Base-by-base conservation (phyloP, 2,329 filamentous ascomycete species). In the Decorospora gaudefroyi region DNA sequence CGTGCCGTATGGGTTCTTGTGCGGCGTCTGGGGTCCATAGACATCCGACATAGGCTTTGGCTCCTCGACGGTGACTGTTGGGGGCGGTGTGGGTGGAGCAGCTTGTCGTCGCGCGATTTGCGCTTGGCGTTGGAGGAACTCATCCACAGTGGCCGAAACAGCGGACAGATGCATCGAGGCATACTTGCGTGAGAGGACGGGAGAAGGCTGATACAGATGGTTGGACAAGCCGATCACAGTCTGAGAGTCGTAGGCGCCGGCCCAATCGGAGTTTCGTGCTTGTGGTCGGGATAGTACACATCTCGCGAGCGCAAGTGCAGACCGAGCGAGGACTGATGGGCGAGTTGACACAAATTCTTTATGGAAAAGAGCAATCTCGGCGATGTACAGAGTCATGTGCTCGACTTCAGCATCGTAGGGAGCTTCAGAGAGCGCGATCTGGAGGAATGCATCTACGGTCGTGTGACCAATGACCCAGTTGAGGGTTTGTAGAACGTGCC, bases 381-480 rank as follows among this genome's bases (percentile, higher is more conserved):
- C 86, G 51, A 99, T 87, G 76, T 97, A 99, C 52, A 88, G 81
- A 12, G 91, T 85, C 88, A 99, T 92, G 72, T 95, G 87, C 75
- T 97, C 90, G 15, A 96, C 86, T 73, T 96, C 91, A 16, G 84
- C 80, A 69, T 96, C 89, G 64, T 86, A 88, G 7, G 76, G 72
- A 15, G 76, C 76, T 70, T 96, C 89, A 31, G 88, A 82, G 26
- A 95, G 82, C 51, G 92, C 90, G 50, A 96, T 77, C 67, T 96
- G 88, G 32, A 95, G 81, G 74, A 96, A 99, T 70, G 87, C 88
- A 72, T 97, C 92, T 56, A 96, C 88, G 18, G 93, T 97, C 1
- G 93, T 91, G 74, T 97, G 92, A 42, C 93, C 93, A 58, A 99
- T 88, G 57, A 86, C 84, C 93, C 93, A 99, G 70, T 95, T 90